Evolutionary conservation across 495 filamentous ascomycete genomes (phyloP).

Genomic region (Aspergillus coremiiformis): DNA sequence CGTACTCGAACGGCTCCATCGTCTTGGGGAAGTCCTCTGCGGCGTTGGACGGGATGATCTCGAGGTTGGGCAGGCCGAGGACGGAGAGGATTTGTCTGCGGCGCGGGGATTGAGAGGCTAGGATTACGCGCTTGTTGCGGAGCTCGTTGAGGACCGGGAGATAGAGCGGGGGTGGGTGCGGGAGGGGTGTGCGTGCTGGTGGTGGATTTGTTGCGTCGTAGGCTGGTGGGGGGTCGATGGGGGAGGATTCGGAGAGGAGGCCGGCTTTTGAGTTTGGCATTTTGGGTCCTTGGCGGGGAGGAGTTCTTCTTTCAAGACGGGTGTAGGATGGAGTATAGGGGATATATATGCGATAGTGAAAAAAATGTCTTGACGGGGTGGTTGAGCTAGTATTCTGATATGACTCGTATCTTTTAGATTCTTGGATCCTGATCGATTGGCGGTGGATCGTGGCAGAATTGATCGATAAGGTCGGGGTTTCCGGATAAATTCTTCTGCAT

Average conservation of each 20-base stretch:
- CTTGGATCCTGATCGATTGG: not conserved
- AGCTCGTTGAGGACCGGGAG: constrained; percentile 71
- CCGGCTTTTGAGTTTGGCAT: constrained; percentile 32
- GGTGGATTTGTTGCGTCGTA: constrained; percentile 22
- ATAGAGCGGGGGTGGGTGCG: constrained; percentile 57
- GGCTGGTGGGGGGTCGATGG: constrained; percentile 29
- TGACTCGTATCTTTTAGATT: not conserved
- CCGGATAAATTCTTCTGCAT: too few species aligned
- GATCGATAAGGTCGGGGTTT: constrained; percentile 1
- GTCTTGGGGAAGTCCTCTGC: constrained; percentile 77
- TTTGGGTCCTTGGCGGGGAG: constrained; percentile 2
- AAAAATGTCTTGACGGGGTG: not conserved
- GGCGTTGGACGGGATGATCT: constrained; percentile 73
- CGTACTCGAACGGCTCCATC: constrained; percentile 83
- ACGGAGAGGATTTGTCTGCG: constrained; percentile 67
- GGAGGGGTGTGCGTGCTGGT: constrained; percentile 23
- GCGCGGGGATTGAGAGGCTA: constrained; percentile 82
- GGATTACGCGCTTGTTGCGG: constrained; percentile 66
- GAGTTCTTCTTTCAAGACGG: too few species aligned
- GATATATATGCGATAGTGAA: not conserved
- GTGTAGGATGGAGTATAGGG: not conserved
- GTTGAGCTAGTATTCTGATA: not conserved
- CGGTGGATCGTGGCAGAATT: constrained; percentile 8
- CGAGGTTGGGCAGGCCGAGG: constrained; percentile 68
- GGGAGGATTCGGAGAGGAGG: constrained; percentile 20